Conservation (phyloP, 192 early-diverging fungal species). For the Coemansia sp. region DNA sequence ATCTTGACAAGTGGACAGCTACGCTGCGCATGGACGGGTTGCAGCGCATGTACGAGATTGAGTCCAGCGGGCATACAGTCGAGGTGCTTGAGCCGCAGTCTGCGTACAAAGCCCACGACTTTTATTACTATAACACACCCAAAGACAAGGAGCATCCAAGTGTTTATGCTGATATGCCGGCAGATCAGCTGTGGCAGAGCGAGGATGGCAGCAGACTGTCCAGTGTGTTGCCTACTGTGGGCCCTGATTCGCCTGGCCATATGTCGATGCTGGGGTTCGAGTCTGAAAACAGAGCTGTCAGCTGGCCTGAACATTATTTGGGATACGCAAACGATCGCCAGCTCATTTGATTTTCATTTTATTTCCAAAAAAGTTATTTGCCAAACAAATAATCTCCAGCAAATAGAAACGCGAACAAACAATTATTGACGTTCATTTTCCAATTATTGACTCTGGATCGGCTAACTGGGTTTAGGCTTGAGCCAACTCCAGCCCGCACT, state of each 20-base stretch:
- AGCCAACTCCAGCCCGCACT: no score
- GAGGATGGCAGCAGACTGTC: not conserved
- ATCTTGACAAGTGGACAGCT: conserved; percentile 19
- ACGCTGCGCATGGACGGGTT: conserved; percentile 26
- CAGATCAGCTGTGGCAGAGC: not conserved
- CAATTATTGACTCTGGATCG: no score
- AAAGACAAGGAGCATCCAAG: not conserved
- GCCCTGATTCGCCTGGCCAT: not conserved
- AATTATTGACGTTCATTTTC: no score
- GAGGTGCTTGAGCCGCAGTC: not conserved
- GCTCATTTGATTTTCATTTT: not conserved
- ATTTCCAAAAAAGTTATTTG: no score
- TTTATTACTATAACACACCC: not conserved
- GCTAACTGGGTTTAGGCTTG: no score
- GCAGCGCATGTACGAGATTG: conserved; percentile 23
- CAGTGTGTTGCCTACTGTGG: not conserved
- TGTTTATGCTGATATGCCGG: not conserved
- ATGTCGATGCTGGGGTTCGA: not conserved
- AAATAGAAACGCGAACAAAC: no score
- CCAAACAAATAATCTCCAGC: no score
- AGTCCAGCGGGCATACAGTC: not conserved
- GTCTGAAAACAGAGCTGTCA: not conserved
- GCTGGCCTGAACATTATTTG: not conserved
- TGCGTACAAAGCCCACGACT: not conserved
- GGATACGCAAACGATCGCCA: not conserved